Evolutionary conservation across 1,139 yeast genomes (phyloP), one percentile per base, ranked within the genome.

Genomic region (Hansenula lynferdii): DNA sequence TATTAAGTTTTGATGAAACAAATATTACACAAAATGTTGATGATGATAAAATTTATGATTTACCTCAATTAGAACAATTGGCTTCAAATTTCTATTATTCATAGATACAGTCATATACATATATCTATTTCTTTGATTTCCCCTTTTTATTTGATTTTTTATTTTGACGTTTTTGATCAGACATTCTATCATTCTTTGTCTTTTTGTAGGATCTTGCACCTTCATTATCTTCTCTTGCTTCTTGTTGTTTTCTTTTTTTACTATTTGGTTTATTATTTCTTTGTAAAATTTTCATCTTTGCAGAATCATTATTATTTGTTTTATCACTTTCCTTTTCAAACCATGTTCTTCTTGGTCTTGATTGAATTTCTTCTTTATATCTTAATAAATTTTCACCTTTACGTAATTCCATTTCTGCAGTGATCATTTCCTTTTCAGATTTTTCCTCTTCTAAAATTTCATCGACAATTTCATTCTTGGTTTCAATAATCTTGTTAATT

Each of bases 291-390:
- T 60, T 36, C 39, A n/a, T n/a, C n/a, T 41, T 3, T 19, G 5
- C 27, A n/a, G n/a, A n/a, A n/a, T n/a, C n/a, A n/a, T 31, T 31
- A 15, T 50, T 54, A 21, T 53, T 29, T 21, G 55, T 40, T 75
- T 78, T 68, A 83, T 85, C 94, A 47, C 71, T 67, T 46, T 83
- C 90, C 29, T 76, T 66, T 60, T 86, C 94, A 63, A 92, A 92
- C 99, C 99, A 92, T 0, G 98, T 92, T 67, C 99, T 79, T 64
- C 77, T 87, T 24, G 98, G 98, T 56, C 97, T 75, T 2, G 96
- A 69, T 49, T 78, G 76, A 56, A 92, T 92, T 61, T 92, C 98
- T 39, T 77, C 77, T 48, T 77, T 78, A 55, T 85, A 89, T 55
- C 77, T 84, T 51, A 94, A 67, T 55, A 92, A 56, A 59, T 92